Evolutionary conservation across 345 rosid species (phyloP).

Genomic region (Populus nigra): DNA sequence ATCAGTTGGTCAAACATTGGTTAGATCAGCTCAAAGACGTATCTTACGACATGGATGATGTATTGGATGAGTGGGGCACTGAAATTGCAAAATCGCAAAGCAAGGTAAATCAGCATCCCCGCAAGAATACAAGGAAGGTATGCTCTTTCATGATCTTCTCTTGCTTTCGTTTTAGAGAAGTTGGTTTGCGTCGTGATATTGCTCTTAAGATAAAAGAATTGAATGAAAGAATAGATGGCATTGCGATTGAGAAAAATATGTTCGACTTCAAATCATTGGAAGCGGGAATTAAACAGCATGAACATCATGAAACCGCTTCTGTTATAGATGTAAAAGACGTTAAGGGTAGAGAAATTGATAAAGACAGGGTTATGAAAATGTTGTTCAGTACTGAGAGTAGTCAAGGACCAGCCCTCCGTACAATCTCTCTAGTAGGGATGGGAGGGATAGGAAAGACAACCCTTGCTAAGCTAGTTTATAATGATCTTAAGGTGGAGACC

Average conservation of each 20-base stretch:
- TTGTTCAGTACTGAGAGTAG: background rate
- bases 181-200: background rate
- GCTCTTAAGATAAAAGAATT: background rate
- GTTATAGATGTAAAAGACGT: background rate
- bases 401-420: background rate
- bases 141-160: background rate
- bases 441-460: slow-evolving; percentile 17
- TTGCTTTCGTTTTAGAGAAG: background rate
- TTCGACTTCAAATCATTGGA: background rate
- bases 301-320: background rate
- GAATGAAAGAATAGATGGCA: background rate
- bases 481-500: background rate
- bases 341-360: background rate
- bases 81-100: background rate
- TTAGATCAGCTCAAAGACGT: background rate
- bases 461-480: background rate
- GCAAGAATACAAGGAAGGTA: background rate
- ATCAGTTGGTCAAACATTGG: background rate
- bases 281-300: background rate
- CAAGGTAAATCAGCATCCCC: background rate
- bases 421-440: slow-evolving; percentile 1
- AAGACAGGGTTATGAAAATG: background rate
- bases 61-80: slow-evolving; percentile 13
- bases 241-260: background rate
- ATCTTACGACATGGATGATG: slow-evolving; percentile 5